Conservation (phyloP, 2,329 filamentous ascomycete genomes). For the Nemania serpens region DNA sequence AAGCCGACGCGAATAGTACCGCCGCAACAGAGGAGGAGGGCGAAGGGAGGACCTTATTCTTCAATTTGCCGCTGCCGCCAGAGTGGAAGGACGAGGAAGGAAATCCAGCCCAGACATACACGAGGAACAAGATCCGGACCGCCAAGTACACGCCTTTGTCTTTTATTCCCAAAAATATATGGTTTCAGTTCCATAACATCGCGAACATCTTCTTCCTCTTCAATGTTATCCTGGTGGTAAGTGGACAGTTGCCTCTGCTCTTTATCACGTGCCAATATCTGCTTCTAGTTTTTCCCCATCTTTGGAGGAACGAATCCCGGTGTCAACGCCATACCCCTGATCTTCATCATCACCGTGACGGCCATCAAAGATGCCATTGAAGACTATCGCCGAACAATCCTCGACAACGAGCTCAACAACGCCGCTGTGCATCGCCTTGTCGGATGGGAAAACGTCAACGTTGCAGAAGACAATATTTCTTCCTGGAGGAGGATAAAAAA, state of each 20-base stretch:
- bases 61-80: constrained; percentile 81
- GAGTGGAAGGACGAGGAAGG: constrained; percentile 82
- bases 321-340: constrained; percentile 86
- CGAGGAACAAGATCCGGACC: constrained; percentile 95
- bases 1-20: constrained; percentile 44
- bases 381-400: constrained; percentile 87
- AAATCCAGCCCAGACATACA: constrained; percentile 69
- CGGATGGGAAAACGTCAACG: constrained; percentile 92
- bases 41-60: constrained; percentile 69
- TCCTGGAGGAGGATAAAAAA: constrained; percentile 91
- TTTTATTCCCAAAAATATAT: constrained; percentile 95
- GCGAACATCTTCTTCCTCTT: constrained; percentile 99
- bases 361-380: constrained; percentile 94
- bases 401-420: constrained; percentile 95
- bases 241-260: constrained; percentile 45
- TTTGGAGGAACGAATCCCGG: constrained; percentile 92
- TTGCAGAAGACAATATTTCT: constrained; percentile 82
- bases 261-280: constrained; percentile 15
- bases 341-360: constrained; percentile 87
- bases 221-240: constrained; percentile 89
- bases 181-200: constrained; percentile 97
- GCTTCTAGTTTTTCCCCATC: constrained; percentile 83
- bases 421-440: constrained; percentile 88
- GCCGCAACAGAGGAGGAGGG: constrained; percentile 46
- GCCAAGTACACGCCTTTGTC: constrained; percentile 96